Base-by-base conservation (phyloP, 2,329 filamentous ascomycete species). In the Trichoderma asperellum region DNA sequence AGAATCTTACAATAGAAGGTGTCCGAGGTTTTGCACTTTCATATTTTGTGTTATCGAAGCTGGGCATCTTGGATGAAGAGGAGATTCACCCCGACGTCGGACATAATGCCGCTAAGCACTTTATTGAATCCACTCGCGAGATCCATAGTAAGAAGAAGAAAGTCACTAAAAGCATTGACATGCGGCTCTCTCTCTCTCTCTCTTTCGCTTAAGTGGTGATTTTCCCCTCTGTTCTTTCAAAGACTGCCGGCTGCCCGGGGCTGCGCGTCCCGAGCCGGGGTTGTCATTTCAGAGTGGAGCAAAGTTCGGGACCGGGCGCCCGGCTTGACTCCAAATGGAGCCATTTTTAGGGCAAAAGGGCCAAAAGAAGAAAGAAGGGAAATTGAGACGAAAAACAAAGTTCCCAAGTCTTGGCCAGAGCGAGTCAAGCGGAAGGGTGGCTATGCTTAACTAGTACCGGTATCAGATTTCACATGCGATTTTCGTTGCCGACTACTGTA, bases 381-480 rank as follows among this genome's bases (percentile, higher is more conserved):
- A 40, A 40, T 18, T 40, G 37, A 47, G 40, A 8, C 4, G 7
- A 2, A 47, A n/a, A 21, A 5, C 1, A 35, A 3, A 37, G 12
- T 16, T 37, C 12, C 35, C 35, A 12, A 18, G 18, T 18, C 37
- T 40, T 40, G 37, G 37, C 37, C 5, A 40, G 18, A 40, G 18
- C 37, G 37, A 18, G 37, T 16, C 16, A 18, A 18, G 37, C 5
- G 5, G 37, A 10, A 40, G 14, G 14, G 7, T 7, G 37, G 37
- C 37, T 40, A 40, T 37, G 35, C 10, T 12, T 12, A 12, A 12
- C 35, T 37, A 12, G 35, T 37, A 12, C 37, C 37, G 37, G 37
- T 18, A 16, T 40, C 14, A 62, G 59, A 52, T 62, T 60, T 62
- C 59, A 62, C 59, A 62, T 62, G 59, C 40, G 40, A 62, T 24